phyloP scores from a whole-genome alignment of 768 basidiomycete genomes.

The Collybiopsis confluens region DNA sequence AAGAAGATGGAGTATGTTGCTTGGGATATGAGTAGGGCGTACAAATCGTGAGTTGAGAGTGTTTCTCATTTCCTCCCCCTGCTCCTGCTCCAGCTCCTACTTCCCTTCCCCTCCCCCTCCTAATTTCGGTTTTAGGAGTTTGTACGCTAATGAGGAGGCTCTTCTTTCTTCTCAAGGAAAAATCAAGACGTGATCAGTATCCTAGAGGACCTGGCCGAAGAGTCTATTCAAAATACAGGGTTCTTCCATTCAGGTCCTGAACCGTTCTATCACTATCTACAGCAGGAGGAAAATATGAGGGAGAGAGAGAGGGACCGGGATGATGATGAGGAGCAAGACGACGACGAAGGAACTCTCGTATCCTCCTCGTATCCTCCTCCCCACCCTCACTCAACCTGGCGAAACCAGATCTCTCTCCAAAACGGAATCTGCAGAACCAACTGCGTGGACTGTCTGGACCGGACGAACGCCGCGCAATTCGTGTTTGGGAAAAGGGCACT shows the following conservation, averaged over 20 bases:
- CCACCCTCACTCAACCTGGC: no score
- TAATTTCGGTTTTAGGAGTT: no score
- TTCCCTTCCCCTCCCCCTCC: no score
- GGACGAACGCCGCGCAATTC: slow-evolving; percentile 96
- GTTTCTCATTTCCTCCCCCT: no score
- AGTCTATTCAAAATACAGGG: slow-evolving; percentile 83
- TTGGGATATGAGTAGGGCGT: slow-evolving; percentile 95
- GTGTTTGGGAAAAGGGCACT: slow-evolving; percentile 93
- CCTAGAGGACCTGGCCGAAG: slow-evolving; percentile 91
- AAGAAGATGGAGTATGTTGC: slow-evolving; percentile 89
- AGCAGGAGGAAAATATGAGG: slow-evolving; percentile 40
- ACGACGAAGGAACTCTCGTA: no score
- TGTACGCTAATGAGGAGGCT: no score
- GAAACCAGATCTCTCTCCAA: slow-evolving; percentile 73
- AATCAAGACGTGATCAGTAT: slow-evolving; percentile 95
- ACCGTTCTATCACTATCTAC: slow-evolving; percentile 68
- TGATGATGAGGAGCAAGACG: no score
- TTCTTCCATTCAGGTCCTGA: slow-evolving; percentile 96
- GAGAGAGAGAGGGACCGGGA: no score
- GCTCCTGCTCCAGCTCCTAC: no score
- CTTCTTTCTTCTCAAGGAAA: no score
- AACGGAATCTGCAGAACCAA: slow-evolving; percentile 92
- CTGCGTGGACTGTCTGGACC: slow-evolving; percentile 95
- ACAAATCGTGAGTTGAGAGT: slow-evolving; percentile 68
- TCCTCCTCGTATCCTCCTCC: no score